A percentile compares a stretch with the other conserved stretches of the same genome.
Conservation (phyloP, 768 basidiomycete species). For the Gautieria morchelliformis region DNA sequence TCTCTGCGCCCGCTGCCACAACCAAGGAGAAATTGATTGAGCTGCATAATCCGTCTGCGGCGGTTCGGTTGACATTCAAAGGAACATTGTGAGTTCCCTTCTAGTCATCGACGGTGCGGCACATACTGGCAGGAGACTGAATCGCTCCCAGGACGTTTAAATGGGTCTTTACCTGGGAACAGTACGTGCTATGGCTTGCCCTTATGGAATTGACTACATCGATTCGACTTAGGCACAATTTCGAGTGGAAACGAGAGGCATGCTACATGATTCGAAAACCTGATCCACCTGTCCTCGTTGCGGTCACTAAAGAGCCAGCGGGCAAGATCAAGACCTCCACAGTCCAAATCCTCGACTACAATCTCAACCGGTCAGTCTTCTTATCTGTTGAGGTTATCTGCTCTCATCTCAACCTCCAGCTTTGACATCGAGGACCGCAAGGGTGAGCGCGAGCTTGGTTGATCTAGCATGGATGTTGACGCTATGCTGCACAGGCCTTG, state of each 20-base stretch:
- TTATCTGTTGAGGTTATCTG: not conserved
- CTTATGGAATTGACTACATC: not conserved
- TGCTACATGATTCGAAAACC: constrained; percentile 79
- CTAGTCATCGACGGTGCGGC: not conserved
- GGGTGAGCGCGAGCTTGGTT: constrained; percentile 10
- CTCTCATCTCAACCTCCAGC: constrained; percentile 24
- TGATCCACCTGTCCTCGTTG: constrained; percentile 79
- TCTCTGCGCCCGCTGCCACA: constrained; percentile 49
- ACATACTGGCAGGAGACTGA: not conserved
- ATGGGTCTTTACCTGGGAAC: constrained; percentile 79
- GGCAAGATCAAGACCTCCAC: constrained; percentile 54
- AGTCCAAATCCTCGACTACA: constrained; percentile 78
- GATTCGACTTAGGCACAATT: constrained; percentile 48
- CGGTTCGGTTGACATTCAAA: constrained; percentile 64
- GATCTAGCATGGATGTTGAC: not conserved
- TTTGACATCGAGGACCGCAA: constrained; percentile 83
- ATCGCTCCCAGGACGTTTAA: constrained; percentile 34
- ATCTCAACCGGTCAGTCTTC: constrained; percentile 53
- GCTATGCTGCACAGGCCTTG: constrained; percentile 39
- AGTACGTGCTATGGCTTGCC: constrained; percentile 35
- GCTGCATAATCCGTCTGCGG: constrained; percentile 59
- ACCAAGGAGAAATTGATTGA: constrained; percentile 70
- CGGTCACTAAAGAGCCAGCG: constrained; percentile 66
- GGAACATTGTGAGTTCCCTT: constrained; percentile 40
- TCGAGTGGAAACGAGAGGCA: constrained; percentile 80